phyloP scores from a whole-genome alignment of 2,329 filamentous ascomycete genomes.

The Trichophaea hybrida region DNA sequence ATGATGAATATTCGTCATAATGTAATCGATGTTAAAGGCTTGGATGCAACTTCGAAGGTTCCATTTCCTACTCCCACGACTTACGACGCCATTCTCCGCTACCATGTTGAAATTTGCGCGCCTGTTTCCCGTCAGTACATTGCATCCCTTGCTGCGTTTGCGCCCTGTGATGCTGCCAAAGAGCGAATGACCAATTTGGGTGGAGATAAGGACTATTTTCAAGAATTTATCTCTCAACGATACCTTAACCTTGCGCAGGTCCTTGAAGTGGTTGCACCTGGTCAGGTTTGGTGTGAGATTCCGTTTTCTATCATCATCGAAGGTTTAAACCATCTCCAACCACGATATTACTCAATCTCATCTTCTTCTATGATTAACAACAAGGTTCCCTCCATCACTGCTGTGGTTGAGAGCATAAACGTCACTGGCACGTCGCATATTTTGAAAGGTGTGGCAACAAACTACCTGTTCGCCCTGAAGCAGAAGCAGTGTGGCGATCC shows the following conservation, averaged over 20 bases:
- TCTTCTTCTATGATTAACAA: constrained; percentile 90
- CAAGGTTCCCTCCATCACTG: constrained; percentile 87
- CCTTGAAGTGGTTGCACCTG: constrained; percentile 56
- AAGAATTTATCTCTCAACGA: constrained; percentile 63
- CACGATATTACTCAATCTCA: constrained; percentile 97
- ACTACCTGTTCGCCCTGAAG: constrained; percentile 88
- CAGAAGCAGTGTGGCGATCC: constrained; percentile 89
- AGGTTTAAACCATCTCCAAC: constrained; percentile 84
- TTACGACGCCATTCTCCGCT: constrained; percentile 81
- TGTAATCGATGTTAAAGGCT: constrained; percentile 76
- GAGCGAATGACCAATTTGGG: constrained; percentile 79
- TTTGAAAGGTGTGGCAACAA: constrained; percentile 90
- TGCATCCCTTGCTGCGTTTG: constrained; percentile 72
- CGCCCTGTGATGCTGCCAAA: constrained; percentile 71
- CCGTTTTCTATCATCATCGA: constrained; percentile 94
- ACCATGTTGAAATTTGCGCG: constrained; percentile 92
- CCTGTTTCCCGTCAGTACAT: constrained; percentile 94
- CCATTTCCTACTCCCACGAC: constrained; percentile 96
- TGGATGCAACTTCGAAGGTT: constrained; percentile 91
- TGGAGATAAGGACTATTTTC: constrained; percentile 89
- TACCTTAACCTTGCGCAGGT: constrained; percentile 84
- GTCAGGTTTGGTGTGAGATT: constrained; percentile 64
- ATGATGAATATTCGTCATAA: constrained; percentile 61
- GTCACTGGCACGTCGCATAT: constrained; percentile 62
- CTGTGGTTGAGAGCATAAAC: constrained; percentile 72